Conservation (phyloP, 1,284 basidiomycete genomes). For the Papiliotrema terrestris region DNA sequence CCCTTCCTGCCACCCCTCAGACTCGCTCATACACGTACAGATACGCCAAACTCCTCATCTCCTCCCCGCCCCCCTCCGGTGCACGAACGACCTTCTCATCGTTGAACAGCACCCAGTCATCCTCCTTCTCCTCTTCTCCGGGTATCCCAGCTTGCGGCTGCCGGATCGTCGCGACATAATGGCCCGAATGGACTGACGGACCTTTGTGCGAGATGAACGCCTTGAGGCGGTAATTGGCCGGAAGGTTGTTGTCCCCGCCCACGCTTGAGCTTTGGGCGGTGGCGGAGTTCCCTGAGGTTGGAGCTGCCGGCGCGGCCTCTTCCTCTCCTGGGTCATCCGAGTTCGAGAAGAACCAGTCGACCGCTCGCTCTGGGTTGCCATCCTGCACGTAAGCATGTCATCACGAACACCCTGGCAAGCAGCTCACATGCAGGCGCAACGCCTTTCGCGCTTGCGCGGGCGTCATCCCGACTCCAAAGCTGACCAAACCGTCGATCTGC, state of each 20-base stretch:
- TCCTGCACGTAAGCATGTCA: conserved; percentile 50
- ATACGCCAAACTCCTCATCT: conserved; percentile 78
- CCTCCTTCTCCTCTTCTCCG: conserved; percentile 39
- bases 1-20: not conserved
- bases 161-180: conserved; percentile 59
- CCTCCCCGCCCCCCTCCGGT: conserved; percentile 55
- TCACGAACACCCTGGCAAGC: not conserved
- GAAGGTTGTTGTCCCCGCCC: conserved; percentile 54
- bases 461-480: conserved; percentile 82
- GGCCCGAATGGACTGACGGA: conserved; percentile 88
- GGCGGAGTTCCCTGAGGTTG: not conserved
- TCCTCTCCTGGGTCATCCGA: conserved; percentile 75
- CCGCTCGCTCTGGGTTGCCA: conserved; percentile 74
- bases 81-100: conserved; percentile 93
- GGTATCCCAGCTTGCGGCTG: conserved; percentile 35
- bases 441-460: conserved; percentile 81
- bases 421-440: conserved; percentile 69
- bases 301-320: conserved; percentile 17
- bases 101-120: conserved; percentile 84
- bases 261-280: not conserved
- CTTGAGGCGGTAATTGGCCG: conserved; percentile 75
- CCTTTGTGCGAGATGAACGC: conserved; percentile 98
- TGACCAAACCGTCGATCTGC: conserved; percentile 67
- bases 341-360: conserved; percentile 97
- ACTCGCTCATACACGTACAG: conserved; percentile 77